phyloP scores from a whole-genome alignment of 768 basidiomycete genomes.

The Mycena leptocephala region DNA sequence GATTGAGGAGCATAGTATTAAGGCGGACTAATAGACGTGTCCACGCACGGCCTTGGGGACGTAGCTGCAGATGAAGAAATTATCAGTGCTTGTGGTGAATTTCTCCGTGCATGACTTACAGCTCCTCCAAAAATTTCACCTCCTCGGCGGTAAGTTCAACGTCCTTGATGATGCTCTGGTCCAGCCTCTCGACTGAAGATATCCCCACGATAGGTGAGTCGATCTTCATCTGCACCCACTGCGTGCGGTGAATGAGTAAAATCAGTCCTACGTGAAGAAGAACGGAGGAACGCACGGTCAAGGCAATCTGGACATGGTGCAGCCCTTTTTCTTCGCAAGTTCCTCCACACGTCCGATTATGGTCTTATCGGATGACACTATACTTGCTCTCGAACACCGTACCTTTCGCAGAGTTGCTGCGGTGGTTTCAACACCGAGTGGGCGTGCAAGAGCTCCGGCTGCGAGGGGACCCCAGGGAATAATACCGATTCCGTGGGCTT shows the following conservation, averaged over 20 bases:
- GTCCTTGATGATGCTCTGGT: constrained; percentile 34
- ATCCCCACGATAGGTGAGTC: constrained; percentile 52
- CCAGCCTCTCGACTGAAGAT: constrained; percentile 37
- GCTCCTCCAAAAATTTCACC: constrained; percentile 56
- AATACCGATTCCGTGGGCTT: constrained; percentile 65
- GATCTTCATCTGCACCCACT: constrained; percentile 56
- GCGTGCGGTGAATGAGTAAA: background rate
- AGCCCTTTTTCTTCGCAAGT: constrained; percentile 58
- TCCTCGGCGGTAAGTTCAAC: constrained; percentile 60
- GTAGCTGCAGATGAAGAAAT: constrained; percentile 1
- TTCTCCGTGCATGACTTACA: constrained; percentile 40
- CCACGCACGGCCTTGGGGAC: constrained; percentile 26
- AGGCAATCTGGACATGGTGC: constrained; percentile 64
- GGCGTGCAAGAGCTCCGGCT: constrained; percentile 57
- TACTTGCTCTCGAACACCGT: constrained; percentile 39
- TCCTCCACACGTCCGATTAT: constrained; percentile 58
- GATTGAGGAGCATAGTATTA: constrained; percentile 1
- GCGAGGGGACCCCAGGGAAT: constrained; percentile 68
- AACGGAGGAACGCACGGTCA: constrained; percentile 43
- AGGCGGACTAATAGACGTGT: constrained; percentile 14
- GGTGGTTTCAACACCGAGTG: constrained; percentile 45
- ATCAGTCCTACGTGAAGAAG: background rate
- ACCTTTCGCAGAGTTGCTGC: constrained; percentile 32
- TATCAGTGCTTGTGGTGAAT: background rate
- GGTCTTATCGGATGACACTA: constrained; percentile 44